Percentiles rank a stretch among this genome's conserved stretches.
Evolutionary conservation across 306 rosid genomes (phyloP).

Genomic region (Prunus persica): DNA sequence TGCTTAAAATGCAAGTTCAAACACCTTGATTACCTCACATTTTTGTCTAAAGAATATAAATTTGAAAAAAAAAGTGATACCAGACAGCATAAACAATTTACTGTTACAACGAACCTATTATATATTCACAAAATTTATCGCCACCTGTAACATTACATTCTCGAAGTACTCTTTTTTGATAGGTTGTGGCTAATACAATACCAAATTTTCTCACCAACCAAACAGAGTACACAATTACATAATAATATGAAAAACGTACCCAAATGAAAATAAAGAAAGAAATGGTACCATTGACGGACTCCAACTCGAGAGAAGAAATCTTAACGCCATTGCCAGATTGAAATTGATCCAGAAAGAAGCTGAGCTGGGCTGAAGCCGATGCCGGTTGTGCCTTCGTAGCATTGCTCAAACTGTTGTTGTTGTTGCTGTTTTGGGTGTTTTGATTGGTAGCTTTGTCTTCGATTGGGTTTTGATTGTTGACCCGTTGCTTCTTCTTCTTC

Average conservation of each 20-base stretch:
- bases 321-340: slow-evolving; percentile 52
- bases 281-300: slow-evolving; percentile 54
- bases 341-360: slow-evolving; percentile 53
- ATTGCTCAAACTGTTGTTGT: not conserved
- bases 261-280: not conserved
- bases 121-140: too few species aligned
- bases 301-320: slow-evolving; percentile 71
- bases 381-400: not conserved
- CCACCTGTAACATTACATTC: not conserved
- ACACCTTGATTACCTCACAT: not conserved
- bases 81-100: too few species aligned
- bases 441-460: not conserved
- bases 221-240: too few species aligned
- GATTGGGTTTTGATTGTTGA: not conserved
- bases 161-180: too few species aligned
- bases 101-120: too few species aligned
- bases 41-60: not conserved
- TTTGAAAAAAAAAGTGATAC: too few species aligned
- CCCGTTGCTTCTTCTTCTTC: slow-evolving; percentile 7
- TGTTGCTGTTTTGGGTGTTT: not conserved
- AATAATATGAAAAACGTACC: not conserved
- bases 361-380: slow-evolving; percentile 37
- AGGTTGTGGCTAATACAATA: not conserved
- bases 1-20: not conserved
- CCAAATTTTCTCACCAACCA: not conserved